Evolutionary conservation across 495 filamentous ascomycete genomes (phyloP).

Genomic region (Chaetomium cochliodes): DNA sequence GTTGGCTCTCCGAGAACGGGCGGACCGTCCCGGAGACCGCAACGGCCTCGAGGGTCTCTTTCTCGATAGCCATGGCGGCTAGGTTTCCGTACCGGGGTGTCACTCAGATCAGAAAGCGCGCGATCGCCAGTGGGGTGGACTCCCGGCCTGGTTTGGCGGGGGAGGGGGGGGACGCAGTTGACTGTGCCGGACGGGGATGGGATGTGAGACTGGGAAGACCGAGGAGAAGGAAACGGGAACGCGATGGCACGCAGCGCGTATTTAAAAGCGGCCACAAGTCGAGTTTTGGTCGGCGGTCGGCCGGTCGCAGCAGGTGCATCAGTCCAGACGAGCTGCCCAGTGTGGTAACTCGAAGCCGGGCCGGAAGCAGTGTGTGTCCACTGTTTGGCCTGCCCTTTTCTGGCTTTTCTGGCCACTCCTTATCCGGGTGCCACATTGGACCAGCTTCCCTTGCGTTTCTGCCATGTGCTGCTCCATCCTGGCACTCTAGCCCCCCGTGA

Average conservation of each 20-base stretch:
- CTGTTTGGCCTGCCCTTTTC: constrained; percentile 4
- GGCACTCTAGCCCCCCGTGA: constrained; percentile 3
- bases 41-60: constrained; percentile 22
- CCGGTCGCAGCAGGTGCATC: background rate
- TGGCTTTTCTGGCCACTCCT: constrained; percentile 4
- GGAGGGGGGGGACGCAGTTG: background rate
- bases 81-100: constrained; percentile 1
- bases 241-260: constrained; percentile 1
- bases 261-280: constrained; percentile 11
- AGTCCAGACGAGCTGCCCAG: constrained; percentile 10
- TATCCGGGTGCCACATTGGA: constrained; percentile 9
- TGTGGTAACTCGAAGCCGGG: background rate
- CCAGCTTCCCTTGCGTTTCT: constrained; percentile 2
- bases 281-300: constrained; percentile 1
- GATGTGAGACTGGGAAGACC: background rate
- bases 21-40: constrained; percentile 25
- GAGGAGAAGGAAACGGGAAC: background rate
- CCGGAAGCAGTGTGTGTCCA: constrained; percentile 20
- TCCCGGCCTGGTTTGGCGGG: constrained; percentile 11
- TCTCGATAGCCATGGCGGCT: constrained; percentile 33
- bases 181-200: background rate
- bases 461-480: constrained; percentile 19
- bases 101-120: background rate
- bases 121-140: constrained; percentile 9
- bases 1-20: constrained; percentile 34